Conservation (phyloP, 768 basidiomycete genomes). For the Termitomyces sp. region DNA sequence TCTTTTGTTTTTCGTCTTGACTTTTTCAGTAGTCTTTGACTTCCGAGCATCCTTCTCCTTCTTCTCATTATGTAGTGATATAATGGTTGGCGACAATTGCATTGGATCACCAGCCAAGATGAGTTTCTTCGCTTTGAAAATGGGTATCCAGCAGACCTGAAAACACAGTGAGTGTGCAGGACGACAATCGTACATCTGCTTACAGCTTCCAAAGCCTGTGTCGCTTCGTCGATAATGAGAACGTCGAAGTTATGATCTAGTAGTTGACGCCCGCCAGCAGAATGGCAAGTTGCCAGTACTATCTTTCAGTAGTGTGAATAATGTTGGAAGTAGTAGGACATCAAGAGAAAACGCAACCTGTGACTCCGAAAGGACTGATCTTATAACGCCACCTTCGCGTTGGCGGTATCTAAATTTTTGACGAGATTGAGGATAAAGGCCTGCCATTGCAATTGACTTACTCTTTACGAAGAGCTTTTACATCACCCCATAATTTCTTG, state of each 20-base stretch:
- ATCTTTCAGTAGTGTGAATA: slow-evolving; percentile 39
- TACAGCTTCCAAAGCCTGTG: slow-evolving; percentile 93
- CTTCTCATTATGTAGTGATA: slow-evolving; percentile 51
- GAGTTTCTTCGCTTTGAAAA: slow-evolving; percentile 86
- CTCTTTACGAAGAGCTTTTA: slow-evolving; percentile 88
- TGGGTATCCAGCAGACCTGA: slow-evolving; percentile 92
- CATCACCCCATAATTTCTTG: slow-evolving; percentile 83
- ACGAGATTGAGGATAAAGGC: background rate
- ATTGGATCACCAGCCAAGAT: slow-evolving; percentile 93
- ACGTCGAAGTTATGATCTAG: slow-evolving; percentile 81
- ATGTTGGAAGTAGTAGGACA: background rate
- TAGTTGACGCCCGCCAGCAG: slow-evolving; percentile 81
- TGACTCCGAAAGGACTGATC: slow-evolving; percentile 71
- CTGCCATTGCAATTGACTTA: slow-evolving; percentile 27
- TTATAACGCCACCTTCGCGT: slow-evolving; percentile 81
- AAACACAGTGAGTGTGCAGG: background rate
- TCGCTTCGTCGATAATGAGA: slow-evolving; percentile 95
- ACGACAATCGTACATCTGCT: slow-evolving; percentile 13
- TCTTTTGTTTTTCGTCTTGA: background rate
- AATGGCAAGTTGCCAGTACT: slow-evolving; percentile 92
- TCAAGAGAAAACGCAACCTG: slow-evolving; percentile 40
- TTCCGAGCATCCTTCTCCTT: background rate
- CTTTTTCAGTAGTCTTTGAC: background rate
- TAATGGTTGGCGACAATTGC: slow-evolving; percentile 91
- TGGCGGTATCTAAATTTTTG: slow-evolving; percentile 64